A percentile compares a stretch with the other conserved stretches of the same genome.
phyloP scores from a whole-genome alignment of 1,139 yeast species.

The Suhomyces maxii region DNA sequence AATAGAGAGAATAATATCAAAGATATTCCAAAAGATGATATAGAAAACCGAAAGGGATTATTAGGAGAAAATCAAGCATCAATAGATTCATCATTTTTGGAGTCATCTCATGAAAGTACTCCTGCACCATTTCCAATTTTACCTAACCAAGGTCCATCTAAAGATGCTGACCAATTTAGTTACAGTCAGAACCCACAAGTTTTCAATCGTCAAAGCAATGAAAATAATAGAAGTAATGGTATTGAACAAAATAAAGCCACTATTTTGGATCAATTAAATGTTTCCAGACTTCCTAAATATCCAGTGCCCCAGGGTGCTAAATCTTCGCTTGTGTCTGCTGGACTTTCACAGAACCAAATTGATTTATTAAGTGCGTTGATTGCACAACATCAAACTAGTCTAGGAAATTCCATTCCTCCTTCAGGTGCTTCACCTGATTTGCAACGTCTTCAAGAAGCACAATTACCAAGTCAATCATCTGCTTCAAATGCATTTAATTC shows the following conservation, averaged over 20 bases:
- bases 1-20: neutral
- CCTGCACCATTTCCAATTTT: conserved; percentile 4
- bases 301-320: conserved; percentile 75
- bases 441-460: conserved; percentile 12
- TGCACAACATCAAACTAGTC: conserved; percentile 60
- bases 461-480: conserved; percentile 14
- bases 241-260: neutral
- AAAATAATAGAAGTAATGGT: neutral
- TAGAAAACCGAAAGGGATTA: neutral
- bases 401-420: conserved; percentile 24
- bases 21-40: conserved; percentile 5
- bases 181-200: neutral
- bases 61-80: conserved; percentile 1
- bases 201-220: neutral
- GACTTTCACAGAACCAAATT: conserved; percentile 65
- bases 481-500: conserved; percentile 12
- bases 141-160: neutral
- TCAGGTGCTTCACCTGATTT: conserved; percentile 2
- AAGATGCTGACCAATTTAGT: neutral
- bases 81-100: conserved; percentile 6
- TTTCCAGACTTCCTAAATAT: conserved; percentile 51
- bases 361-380: conserved; percentile 70
- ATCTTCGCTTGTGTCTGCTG: conserved; percentile 60
- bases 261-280: conserved; percentile 15
- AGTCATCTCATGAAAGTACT: conserved; percentile 6